A percentile compares a stretch with the other conserved stretches of the same genome.
Conservation (phyloP, 345 rosid genomes). For the Sapria himalayana region DNA sequence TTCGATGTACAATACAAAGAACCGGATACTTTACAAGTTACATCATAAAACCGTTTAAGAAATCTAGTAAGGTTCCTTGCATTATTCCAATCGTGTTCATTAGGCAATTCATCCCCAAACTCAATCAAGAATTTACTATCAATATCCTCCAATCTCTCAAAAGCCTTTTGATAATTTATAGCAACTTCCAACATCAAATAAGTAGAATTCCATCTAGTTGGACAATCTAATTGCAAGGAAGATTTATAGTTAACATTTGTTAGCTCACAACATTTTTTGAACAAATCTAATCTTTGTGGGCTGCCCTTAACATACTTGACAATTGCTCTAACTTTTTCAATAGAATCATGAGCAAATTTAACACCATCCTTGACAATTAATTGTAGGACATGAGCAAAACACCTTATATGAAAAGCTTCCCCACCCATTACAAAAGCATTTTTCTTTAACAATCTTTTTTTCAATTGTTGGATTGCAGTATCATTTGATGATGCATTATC, state of each 20-base stretch:
- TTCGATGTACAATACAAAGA: background rate
- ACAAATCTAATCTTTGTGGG: background rate
- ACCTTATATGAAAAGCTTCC: background rate
- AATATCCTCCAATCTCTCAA: background rate
- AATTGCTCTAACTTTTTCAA: background rate
- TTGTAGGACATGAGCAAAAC: background rate
- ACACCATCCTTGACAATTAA: background rate
- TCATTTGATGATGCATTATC: slow-evolving; percentile 1
- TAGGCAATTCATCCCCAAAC: background rate
- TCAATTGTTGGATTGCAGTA: background rate
- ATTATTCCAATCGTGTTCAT: background rate
- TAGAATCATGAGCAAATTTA: background rate
- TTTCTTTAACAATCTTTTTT: background rate
- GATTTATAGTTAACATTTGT: background rate
- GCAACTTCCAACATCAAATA: background rate
- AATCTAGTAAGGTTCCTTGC: background rate
- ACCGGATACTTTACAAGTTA: background rate
- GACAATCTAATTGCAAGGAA: background rate
- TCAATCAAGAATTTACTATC: background rate
- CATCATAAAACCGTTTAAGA: background rate
- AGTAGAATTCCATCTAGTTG: background rate
- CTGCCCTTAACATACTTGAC: background rate
- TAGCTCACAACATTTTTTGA: background rate
- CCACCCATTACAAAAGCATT: background rate
- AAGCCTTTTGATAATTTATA: background rate